These are phyloP conservation scores for Mortierella sp. DNA, from an alignment of 371 early-diverging fungal genomes.

Conservation along the genomic window DNA sequence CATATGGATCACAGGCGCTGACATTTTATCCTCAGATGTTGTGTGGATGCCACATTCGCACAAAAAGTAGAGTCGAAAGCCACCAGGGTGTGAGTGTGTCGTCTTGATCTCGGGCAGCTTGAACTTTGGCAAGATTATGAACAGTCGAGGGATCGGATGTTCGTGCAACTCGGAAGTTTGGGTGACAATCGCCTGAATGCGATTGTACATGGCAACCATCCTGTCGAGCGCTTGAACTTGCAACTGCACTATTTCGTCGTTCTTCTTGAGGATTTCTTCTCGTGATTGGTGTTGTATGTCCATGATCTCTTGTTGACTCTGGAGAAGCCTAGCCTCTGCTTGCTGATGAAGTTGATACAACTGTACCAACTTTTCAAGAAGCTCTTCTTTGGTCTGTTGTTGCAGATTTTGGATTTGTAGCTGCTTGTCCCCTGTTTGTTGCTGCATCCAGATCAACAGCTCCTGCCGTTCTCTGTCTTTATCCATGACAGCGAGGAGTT, in stretches of 20 bases:
- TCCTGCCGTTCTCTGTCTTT: not conserved
- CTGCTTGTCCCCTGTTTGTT: no score
- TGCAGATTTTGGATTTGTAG: no score
- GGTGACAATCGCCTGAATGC: slow-evolving; percentile 11
- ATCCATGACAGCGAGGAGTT: not conserved
- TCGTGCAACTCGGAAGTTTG: slow-evolving; percentile 19
- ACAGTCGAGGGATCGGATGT: slow-evolving; percentile 22
- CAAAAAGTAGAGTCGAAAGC: slow-evolving; percentile 24
- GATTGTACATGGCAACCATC: slow-evolving; percentile 7
- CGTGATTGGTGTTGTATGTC: no score
- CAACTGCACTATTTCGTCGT: slow-evolving; percentile 11
- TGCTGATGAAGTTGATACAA: no score
- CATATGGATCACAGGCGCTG: slow-evolving; percentile 22
- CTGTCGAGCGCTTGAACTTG: slow-evolving; percentile 16
- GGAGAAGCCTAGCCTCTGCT: no score
- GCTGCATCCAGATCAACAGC: no score
- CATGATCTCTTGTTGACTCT: no score
- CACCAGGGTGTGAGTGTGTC: not conserved
- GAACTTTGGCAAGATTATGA: slow-evolving; percentile 16
- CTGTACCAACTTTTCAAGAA: no score
- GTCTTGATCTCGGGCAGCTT: not conserved
- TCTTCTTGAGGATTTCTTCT: slow-evolving; percentile 6
- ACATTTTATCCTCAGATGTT: not conserved
- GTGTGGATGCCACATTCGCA: slow-evolving; percentile 41
- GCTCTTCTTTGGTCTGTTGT: no score